These are phyloP conservation scores for Starmerella davenportii DNA, from an alignment of 805 yeast genomes.

Conservation along the genomic window DNA sequence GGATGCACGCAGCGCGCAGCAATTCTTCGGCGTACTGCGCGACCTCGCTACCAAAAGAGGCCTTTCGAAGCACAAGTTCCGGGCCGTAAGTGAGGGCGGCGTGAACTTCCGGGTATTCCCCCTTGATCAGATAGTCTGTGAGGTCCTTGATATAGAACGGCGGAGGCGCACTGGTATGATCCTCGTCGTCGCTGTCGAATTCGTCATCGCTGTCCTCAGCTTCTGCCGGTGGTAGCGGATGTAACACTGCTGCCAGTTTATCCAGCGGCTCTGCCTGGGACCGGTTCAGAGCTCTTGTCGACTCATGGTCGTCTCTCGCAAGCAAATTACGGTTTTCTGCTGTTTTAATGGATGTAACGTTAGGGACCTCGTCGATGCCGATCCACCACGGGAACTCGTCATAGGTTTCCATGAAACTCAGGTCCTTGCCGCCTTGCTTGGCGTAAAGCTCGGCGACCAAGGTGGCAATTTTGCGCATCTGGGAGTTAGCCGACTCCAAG, in stretches of 20 bases:
- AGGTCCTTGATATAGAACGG: conserved; percentile 65
- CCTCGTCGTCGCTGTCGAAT: conserved; percentile 19
- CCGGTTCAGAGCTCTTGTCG: too few species aligned
- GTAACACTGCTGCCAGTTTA: background rate
- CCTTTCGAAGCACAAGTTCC: conserved; percentile 47
- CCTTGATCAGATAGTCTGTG: conserved; percentile 33
- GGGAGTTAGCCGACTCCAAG: conserved; percentile 32
- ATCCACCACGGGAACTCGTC: conserved; percentile 14
- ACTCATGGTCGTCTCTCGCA: too few species aligned
- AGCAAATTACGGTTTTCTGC: too few species aligned
- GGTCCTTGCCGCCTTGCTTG: conserved; percentile 14
- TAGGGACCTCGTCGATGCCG: conserved; percentile 7
- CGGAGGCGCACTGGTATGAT: conserved; percentile 24
- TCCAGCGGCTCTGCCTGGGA: background rate
- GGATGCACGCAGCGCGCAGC: conserved; percentile 32
- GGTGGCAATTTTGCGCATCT: conserved; percentile 37
- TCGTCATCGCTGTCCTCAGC: conserved; percentile 18
- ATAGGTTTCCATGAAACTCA: conserved; percentile 19
- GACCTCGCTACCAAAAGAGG: conserved; percentile 41
- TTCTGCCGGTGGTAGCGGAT: background rate
- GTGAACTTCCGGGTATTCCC: conserved; percentile 32
- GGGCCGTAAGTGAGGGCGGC: conserved; percentile 37
- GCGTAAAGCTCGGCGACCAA: conserved; percentile 33
- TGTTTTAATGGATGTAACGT: too few species aligned
- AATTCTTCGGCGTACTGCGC: conserved; percentile 39